These are phyloP conservation scores for Turritis glabra DNA, from an alignment of 345 rosid species.

Conservation along the genomic window DNA sequence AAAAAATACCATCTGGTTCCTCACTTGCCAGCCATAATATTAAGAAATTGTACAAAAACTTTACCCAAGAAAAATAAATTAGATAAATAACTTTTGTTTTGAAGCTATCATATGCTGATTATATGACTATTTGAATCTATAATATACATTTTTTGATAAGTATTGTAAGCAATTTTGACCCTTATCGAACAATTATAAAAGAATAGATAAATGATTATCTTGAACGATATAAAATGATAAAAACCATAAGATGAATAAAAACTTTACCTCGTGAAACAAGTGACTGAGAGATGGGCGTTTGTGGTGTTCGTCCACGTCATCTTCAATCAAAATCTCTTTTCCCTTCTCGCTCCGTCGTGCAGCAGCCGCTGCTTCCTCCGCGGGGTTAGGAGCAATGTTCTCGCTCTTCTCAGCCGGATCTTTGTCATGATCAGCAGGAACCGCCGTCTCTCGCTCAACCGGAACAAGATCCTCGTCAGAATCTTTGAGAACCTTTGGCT, in stretches of 20 bases:
- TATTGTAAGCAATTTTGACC: neutral
- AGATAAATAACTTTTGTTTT: neutral
- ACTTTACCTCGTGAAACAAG: slow-evolving; percentile 41
- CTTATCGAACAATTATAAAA: too few species aligned
- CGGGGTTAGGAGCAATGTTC: neutral
- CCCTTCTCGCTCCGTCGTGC: slow-evolving; percentile 40
- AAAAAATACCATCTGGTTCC: neutral
- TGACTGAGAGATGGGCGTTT: slow-evolving; percentile 39
- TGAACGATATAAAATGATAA: neutral
- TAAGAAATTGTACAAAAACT: neutral
- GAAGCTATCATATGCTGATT: neutral
- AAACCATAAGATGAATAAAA: neutral
- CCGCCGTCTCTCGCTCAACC: slow-evolving; percentile 29
- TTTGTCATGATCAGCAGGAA: slow-evolving; percentile 1
- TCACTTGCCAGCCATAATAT: neutral
- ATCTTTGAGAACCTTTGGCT: slow-evolving; percentile 44
- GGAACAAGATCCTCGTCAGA: slow-evolving; percentile 28
- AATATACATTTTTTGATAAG: neutral
- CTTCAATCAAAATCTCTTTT: slow-evolving; percentile 39
- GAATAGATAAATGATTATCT: neutral
- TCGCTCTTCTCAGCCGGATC: neutral
- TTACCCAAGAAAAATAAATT: neutral
- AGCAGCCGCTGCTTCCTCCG: slow-evolving; percentile 20
- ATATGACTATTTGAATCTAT: neutral
- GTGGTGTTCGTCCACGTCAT: slow-evolving; percentile 19